Evolutionary conservation across 2,329 filamentous ascomycete genomes (phyloP).

Genomic region (Fusarium sambucinum): DNA sequence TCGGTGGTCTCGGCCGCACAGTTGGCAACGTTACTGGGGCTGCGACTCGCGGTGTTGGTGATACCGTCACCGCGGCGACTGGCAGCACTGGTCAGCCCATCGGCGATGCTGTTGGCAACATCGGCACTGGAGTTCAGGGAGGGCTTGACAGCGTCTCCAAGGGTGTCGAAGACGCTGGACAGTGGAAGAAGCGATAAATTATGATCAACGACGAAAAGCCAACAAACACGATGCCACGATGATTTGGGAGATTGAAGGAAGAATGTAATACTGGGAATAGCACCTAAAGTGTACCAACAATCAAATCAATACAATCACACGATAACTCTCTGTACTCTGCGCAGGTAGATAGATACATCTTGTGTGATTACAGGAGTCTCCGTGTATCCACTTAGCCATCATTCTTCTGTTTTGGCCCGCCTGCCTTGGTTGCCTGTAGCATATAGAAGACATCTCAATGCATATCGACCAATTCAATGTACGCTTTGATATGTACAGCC

Average conservation of each 20-base stretch:
- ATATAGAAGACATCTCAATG: no score
- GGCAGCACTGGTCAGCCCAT: constrained; percentile 67
- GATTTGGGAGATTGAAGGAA: neutral
- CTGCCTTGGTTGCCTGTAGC: no score
- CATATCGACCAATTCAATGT: no score
- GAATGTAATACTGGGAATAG: constrained; percentile 14
- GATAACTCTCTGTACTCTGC: neutral
- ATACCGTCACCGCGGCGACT: constrained; percentile 66
- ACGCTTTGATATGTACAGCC: no score
- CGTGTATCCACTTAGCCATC: no score
- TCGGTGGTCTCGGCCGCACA: constrained; percentile 57
- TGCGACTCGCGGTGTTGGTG: constrained; percentile 67
- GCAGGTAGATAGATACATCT: neutral
- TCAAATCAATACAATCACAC: neutral
- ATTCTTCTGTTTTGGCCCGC: no score
- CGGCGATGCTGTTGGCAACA: constrained; percentile 65
- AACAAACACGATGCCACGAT: neutral
- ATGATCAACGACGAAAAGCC: neutral
- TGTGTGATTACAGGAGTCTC: neutral
- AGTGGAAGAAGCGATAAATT: constrained; percentile 62
- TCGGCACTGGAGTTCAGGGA: constrained; percentile 66
- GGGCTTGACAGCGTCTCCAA: constrained; percentile 63
- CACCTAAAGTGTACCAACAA: neutral
- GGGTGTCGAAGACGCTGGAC: constrained; percentile 68
- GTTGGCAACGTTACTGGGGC: constrained; percentile 61